Percentiles rank a stretch among this genome's conserved stretches.
Evolutionary conservation across 345 rosid genomes (phyloP).

Genomic region (Chamaenerion angustifolium): DNA sequence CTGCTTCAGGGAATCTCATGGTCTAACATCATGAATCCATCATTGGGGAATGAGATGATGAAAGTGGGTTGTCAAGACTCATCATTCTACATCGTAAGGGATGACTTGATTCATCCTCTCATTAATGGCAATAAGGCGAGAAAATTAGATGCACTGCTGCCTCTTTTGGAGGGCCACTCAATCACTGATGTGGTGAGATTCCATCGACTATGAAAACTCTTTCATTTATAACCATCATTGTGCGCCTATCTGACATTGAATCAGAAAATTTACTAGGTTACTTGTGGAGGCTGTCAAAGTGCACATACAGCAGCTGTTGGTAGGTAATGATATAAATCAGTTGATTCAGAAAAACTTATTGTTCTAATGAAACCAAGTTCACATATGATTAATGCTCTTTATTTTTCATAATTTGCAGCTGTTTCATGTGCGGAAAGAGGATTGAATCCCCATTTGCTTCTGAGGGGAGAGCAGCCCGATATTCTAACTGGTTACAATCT

Average conservation of each 20-base stretch:
- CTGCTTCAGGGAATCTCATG: constrained; percentile 16
- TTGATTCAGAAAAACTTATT: not conserved
- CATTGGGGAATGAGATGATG: constrained; percentile 24
- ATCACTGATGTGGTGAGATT: constrained; percentile 78
- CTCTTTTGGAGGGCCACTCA: constrained; percentile 40
- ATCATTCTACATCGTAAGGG: constrained; percentile 65
- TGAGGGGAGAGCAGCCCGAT: constrained; percentile 78
- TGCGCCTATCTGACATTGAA: constrained; percentile 1
- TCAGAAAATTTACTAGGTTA: constrained; percentile 53
- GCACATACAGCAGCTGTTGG: constrained; percentile 89
- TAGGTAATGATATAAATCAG: constrained; percentile 15
- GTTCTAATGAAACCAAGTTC: no score
- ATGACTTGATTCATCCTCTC: constrained; percentile 80
- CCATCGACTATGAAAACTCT: not conserved
- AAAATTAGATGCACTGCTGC: constrained; percentile 71
- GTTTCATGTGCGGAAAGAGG: constrained; percentile 85
- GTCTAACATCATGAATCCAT: constrained; percentile 23
- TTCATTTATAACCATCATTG: no score
- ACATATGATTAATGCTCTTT: no score
- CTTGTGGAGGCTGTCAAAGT: constrained; percentile 95
- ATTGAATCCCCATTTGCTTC: constrained; percentile 67
- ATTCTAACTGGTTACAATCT: constrained; percentile 75
- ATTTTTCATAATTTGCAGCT: constrained; percentile 24
- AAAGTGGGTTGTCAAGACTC: constrained; percentile 14
- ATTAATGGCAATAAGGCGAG: constrained; percentile 89